Conservation (phyloP, 805 yeast genomes). For the Schwanniomyces yamadae region DNA sequence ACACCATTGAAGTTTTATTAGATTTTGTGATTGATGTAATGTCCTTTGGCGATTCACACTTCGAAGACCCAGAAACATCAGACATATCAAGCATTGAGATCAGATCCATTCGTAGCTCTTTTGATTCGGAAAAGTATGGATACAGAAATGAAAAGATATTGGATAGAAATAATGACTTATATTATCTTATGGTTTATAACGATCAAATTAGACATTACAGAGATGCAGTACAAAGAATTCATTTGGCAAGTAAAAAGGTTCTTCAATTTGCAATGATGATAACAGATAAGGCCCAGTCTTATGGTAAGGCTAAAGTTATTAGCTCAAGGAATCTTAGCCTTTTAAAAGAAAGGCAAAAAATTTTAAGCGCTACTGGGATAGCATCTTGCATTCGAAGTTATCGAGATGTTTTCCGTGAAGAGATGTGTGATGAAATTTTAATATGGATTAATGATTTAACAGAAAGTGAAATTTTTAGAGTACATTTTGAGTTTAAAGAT, state of each 20-base stretch:
- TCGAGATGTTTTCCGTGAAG: conserved; percentile 75
- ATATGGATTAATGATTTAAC: conserved; percentile 64
- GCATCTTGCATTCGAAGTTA: conserved; percentile 63
- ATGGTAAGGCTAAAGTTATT: conserved; percentile 70
- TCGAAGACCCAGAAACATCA: conserved; percentile 25
- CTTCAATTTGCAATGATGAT: conserved; percentile 71
- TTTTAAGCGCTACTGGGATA: conserved; percentile 61
- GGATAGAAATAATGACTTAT: conserved; percentile 45
- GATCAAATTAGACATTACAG: conserved; percentile 75
- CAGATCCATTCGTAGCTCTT: conserved; percentile 29
- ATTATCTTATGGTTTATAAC: conserved; percentile 64
- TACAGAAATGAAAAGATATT: conserved; percentile 25
- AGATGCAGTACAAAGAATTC: conserved; percentile 69
- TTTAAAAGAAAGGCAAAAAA: conserved; percentile 53
- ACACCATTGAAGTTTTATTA: conserved; percentile 46
- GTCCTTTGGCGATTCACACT: conserved; percentile 47
- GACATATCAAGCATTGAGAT: conserved; percentile 21
- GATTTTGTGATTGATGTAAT: conserved; percentile 65
- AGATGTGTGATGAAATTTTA: conserved; percentile 71
- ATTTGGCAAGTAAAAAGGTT: conserved; percentile 61
- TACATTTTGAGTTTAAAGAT: conserved; percentile 46
- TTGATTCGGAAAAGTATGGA: conserved; percentile 45
- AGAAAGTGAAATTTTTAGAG: conserved; percentile 51
- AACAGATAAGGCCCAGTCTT: conserved; percentile 55
- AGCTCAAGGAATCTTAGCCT: conserved; percentile 52